Conservation (phyloP, 106 monocot genomes). For the Dendrobium huoshanense region DNA sequence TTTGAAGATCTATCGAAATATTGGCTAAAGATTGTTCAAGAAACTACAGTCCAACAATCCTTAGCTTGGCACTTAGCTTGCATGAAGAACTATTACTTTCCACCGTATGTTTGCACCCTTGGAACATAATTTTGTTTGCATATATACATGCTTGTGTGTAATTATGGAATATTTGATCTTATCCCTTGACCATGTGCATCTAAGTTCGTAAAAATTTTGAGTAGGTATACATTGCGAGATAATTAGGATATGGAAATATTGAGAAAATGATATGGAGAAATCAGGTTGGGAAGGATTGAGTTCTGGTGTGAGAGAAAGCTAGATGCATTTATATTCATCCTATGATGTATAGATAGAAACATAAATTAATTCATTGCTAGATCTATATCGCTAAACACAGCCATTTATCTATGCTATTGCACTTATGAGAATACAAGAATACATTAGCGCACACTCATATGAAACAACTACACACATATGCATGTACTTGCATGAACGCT, state of each 20-base stretch:
- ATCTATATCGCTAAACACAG: background rate
- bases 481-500: background rate
- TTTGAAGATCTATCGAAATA: background rate
- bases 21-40: background rate
- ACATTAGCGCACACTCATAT: background rate
- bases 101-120: background rate
- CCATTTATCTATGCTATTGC: background rate
- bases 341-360: background rate
- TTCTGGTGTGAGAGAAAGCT: background rate
- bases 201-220: background rate
- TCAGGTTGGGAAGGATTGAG: background rate
- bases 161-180: background rate
- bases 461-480: background rate
- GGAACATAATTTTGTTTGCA: background rate
- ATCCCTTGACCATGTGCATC: background rate
- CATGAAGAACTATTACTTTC: background rate
- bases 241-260: background rate
- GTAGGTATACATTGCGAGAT: background rate
- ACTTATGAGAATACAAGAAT: background rate
- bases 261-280: background rate
- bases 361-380: background rate
- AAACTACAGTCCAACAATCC: background rate
- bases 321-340: background rate
- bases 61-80: background rate
- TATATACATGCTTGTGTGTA: background rate